A percentile compares a stretch with the other conserved stretches of the same genome.
Evolutionary conservation across 2,329 filamentous ascomycete genomes (phyloP).

Genomic region (Ambrosiella xylebori): DNA sequence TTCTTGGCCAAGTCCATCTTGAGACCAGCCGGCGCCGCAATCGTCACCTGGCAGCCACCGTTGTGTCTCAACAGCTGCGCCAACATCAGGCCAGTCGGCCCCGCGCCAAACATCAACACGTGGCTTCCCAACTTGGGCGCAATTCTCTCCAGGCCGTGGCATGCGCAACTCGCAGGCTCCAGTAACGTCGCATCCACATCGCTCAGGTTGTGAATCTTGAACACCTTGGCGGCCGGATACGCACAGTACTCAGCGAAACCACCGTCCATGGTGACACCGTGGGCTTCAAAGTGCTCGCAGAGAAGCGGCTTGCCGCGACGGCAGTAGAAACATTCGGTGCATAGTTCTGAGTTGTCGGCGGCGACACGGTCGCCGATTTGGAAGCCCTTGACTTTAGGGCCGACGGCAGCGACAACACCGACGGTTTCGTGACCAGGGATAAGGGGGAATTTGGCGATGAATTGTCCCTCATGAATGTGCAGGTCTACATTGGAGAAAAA

Average conservation of each 20-base stretch:
- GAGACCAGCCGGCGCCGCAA: conserved; percentile 49
- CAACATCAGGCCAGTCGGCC: conserved; percentile 48
- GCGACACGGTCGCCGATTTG: conserved; percentile 45
- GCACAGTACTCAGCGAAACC: conserved; percentile 55
- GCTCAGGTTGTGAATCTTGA: conserved; percentile 47
- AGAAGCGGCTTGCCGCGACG: conserved; percentile 48
- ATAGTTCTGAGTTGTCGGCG: conserved; percentile 48
- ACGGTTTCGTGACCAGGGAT: conserved; percentile 54
- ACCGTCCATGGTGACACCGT: conserved; percentile 50
- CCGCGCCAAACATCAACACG: conserved; percentile 48
- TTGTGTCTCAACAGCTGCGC: conserved; percentile 46
- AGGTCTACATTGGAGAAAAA: conserved; percentile 18
- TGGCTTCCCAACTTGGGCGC: conserved; percentile 46
- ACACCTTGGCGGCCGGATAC: conserved; percentile 37
- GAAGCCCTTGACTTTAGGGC: conserved; percentile 42
- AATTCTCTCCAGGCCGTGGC: conserved; percentile 53
- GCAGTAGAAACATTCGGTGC: conserved; percentile 58
- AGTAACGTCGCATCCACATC: conserved; percentile 54
- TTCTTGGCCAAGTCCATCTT: conserved; percentile 54
- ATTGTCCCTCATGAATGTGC: conserved; percentile 55
- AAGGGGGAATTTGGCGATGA: conserved; percentile 44
- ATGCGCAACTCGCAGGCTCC: conserved; percentile 55
- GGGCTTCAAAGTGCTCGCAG: conserved; percentile 51
- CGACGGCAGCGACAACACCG: conserved; percentile 42
- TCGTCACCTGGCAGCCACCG: conserved; percentile 51